Evolutionary conservation across 2,329 filamentous ascomycete genomes (phyloP), one percentile per base, ranked within the genome.

Genomic region (Xylaria sp.): DNA sequence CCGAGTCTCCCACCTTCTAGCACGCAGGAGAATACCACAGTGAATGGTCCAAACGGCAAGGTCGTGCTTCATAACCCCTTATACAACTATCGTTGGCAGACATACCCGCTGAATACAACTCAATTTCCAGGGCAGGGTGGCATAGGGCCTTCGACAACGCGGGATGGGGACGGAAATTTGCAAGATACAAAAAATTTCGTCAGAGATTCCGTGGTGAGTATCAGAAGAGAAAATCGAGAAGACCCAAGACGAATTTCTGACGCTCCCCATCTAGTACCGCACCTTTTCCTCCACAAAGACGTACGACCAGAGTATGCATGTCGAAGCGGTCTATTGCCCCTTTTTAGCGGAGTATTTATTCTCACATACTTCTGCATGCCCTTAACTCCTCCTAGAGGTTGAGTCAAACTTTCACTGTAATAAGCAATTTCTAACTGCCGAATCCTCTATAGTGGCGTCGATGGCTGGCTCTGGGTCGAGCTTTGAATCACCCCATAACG

Each of bases 1-100:
- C 70, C 80, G 3, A 68, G 71, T n/a, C 79, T 88, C 2, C 86
- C 87, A 3, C 71, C 74, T 0, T 80, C 81, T 10, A 75, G 70
- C n/a, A 81, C 78, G 2, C 75, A 76, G 1, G 73, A 76, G 48
- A 81, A 76, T 12, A 74, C 83, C 58, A 79, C 65, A 5, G 76
- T 86, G 66, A 81, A 80, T n/a, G 78, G 84, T 21, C 82, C 85
- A 3, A 75, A 78, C 25, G 81, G 81, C 60, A 23, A 71, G 50
- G 76, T 80, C 32, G 77, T 75, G 5, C 79, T 88, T 35, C 76
- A 78, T 47, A 90, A 89, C 74, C 87, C 88, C 2, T 77, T 90
- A 0, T 83, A 82, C 71, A 83, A 81, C 64, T 90, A 84, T 76
- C 78, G 72, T 1, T 89, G 87, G 77, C 84, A 84, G 12, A 72